Evolutionary conservation across 768 basidiomycete species (phyloP), one percentile per base, ranked within the genome.

Genomic region (Mrakia hoshinonis): DNA sequence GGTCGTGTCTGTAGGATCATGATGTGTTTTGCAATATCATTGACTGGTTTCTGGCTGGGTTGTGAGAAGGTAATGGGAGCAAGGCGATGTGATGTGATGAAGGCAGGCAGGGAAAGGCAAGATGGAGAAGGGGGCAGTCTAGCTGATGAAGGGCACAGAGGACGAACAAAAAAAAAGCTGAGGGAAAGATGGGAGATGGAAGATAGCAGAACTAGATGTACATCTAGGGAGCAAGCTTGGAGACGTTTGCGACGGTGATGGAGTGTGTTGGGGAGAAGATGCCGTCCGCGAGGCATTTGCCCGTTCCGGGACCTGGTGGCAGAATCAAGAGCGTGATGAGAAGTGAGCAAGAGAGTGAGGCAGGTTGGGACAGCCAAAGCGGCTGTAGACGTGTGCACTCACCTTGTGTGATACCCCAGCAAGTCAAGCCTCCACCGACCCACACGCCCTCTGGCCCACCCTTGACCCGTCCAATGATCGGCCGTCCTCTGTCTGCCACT

Each of bases 341-440:
- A 34, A 52, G 10, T n/a, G 34, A 13, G 34, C 29, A 60, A 36
- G 29, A 5, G 22, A 43, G 43, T 61, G 26, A 6, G 63, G 18
- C n/a, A 26, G 4, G 61, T 39, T 22, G 31, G 66, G 70, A 39
- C 67, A 68, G 12, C 51, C 39, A 38, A 68, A 70, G 26, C n/a
- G n/a, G n/a, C n/a, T 67, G 69, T 64, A 64, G 69, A 58, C 46
- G 65, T 52, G 43, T 46, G 11, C 60, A 15, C 22, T 2, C 1
- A 36, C 29, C 77, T 65, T 79, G 78, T 15, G 79, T 80, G 73
- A 80, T 80, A 29, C 80, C 80, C 88, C 89, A 89, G 75, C 87
- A 89, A 0, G 87, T 88, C 77, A 91, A 90, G 26, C 91, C 92
- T 9, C 86, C 85, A 0, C 87, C 90, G 36, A 93, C 81, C 70